Evolutionary conservation across 768 basidiomycete species (phyloP).

Genomic region (Boletus subparvulus): DNA sequence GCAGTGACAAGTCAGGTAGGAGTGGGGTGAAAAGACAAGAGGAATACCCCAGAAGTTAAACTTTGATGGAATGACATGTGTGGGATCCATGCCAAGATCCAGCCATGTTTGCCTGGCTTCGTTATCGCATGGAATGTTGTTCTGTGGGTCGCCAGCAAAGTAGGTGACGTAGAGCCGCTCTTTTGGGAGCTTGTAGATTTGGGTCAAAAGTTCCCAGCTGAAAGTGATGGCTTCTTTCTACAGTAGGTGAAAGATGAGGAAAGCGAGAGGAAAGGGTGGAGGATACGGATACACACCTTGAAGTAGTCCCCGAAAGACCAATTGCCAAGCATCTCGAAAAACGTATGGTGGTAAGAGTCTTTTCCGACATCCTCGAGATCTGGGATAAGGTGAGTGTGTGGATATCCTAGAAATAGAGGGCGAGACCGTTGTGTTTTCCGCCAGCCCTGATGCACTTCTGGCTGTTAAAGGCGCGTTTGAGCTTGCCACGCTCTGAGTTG

Average conservation of each 20-base stretch:
- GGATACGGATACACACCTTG: conserved; percentile 58
- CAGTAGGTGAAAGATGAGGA: conserved; percentile 1
- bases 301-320: conserved; percentile 99
- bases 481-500: conserved; percentile 83
- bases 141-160: conserved; percentile 91
- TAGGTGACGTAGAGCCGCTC: conserved; percentile 97
- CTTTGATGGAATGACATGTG: conserved; percentile 91
- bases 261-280: neutral
- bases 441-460: conserved; percentile 99
- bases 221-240: conserved; percentile 91
- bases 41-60: conserved; percentile 97
- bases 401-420: neutral
- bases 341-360: conserved; percentile 96
- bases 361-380: conserved; percentile 99
- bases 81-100: conserved; percentile 82
- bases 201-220: conserved; percentile 93
- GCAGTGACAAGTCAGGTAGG: conserved; percentile 7
- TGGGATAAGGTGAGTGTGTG: conserved; percentile 31
- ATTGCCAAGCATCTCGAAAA: conserved; percentile 99
- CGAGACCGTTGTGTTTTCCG: conserved; percentile 93
- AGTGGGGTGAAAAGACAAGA: conserved; percentile 1
- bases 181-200: conserved; percentile 82
- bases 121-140: conserved; percentile 80
- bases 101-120: conserved; percentile 90
- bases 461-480: conserved; percentile 91